Conservation (phyloP, 129 eudicot species). For the Flaveria trinervia region DNA sequence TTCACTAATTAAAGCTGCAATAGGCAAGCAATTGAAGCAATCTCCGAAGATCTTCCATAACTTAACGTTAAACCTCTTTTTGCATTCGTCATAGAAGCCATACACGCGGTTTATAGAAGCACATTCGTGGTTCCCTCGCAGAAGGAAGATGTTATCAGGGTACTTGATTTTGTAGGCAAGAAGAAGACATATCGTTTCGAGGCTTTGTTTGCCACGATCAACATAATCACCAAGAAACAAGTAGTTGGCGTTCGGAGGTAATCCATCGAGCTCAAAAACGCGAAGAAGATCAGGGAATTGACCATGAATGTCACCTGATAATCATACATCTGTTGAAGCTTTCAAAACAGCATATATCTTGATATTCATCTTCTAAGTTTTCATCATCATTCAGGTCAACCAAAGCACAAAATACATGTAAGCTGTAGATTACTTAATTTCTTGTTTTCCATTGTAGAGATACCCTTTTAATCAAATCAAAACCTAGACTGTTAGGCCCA, state of each 20-base stretch:
- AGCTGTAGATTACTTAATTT: neutral
- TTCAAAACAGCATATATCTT: neutral
- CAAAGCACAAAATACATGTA: too few species aligned
- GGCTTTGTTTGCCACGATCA: conserved; percentile 65
- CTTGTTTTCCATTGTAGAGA: neutral
- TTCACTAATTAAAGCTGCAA: conserved; percentile 55
- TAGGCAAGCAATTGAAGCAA: conserved; percentile 57
- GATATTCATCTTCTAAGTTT: neutral
- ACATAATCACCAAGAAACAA: conserved; percentile 64
- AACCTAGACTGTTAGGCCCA: too few species aligned
- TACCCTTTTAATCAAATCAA: too few species aligned
- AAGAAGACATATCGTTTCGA: conserved; percentile 56
- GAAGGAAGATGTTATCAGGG: conserved; percentile 47
- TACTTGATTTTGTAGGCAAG: conserved; percentile 53
- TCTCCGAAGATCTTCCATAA: conserved; percentile 50
- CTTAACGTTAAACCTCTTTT: conserved; percentile 51
- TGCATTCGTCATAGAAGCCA: conserved; percentile 51
- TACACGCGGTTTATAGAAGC: conserved; percentile 56
- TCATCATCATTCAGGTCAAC: neutral
- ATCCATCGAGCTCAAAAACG: conserved; percentile 55
- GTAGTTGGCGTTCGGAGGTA: conserved; percentile 55
- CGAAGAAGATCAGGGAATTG: conserved; percentile 67
- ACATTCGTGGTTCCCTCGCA: conserved; percentile 52
- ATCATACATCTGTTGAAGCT: neutral
- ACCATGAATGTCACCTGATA: conserved; percentile 63